A percentile compares a stretch with the other conserved stretches of the same genome.
Conservation (phyloP, 2,329 filamentous ascomycete genomes). For the Hymenoscyphus linearis region DNA sequence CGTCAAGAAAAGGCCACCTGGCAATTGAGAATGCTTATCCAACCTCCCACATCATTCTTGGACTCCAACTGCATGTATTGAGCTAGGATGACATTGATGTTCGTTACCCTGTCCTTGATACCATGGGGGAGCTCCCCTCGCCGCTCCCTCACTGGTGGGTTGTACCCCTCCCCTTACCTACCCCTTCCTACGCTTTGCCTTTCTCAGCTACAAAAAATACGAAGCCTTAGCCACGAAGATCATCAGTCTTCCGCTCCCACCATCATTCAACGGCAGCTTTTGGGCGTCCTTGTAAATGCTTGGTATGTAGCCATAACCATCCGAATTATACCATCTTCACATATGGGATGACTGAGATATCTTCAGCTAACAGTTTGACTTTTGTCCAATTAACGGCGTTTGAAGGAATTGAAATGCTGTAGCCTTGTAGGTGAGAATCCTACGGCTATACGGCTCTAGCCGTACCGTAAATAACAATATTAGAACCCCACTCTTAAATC, state of each 20-base stretch:
- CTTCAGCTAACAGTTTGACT: neutral
- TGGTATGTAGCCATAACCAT: slow-evolving; percentile 3
- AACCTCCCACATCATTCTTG: neutral
- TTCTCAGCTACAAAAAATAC: neutral
- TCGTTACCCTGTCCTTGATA: neutral
- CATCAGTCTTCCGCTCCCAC: neutral
- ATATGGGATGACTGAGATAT: neutral
- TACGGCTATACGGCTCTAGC: neutral
- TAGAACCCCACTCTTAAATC: neutral
- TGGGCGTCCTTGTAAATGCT: slow-evolving; percentile 5
- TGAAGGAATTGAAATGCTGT: neutral
- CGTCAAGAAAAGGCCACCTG: neutral
- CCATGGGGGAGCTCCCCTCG: slow-evolving; percentile 1
- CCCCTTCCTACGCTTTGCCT: slow-evolving; percentile 1
- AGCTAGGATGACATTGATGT: slow-evolving; percentile 1
- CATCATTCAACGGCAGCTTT: neutral
- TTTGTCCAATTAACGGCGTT: neutral
- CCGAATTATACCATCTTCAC: neutral
- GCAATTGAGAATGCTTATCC: neutral
- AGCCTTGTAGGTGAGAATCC: neutral
- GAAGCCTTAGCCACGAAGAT: neutral
- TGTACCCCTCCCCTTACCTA: neutral
- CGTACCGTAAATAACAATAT: slow-evolving; percentile 1
- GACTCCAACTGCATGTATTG: slow-evolving; percentile 9
- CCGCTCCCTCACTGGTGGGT: neutral